Percentiles rank a stretch among this genome's conserved stretches.
Evolutionary conservation across 192 early-diverging fungal genomes (phyloP).

Genomic region (Umbelopsis ramanniana): DNA sequence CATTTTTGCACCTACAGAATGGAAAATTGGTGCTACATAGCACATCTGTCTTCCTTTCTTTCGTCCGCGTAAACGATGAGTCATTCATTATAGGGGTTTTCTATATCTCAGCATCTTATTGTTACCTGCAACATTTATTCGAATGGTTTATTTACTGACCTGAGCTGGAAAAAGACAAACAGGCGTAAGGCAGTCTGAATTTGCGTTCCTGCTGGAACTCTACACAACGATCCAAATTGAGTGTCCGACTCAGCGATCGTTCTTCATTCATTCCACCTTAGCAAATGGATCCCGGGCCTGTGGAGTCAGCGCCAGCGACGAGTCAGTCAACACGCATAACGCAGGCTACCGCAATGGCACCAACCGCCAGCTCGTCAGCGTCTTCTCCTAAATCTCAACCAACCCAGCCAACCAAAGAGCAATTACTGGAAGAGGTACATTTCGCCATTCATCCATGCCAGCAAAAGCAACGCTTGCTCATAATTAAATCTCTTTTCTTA

Average conservation of each 20-base stretch:
- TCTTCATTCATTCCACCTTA: conserved; percentile 8
- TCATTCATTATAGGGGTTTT: too few relatives aligned
- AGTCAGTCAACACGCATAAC: conserved; percentile 1
- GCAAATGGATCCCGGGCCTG: conserved; percentile 22
- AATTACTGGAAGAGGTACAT: conserved; percentile 9
- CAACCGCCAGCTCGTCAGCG: not conserved
- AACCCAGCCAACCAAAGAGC: not conserved
- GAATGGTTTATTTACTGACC: too few relatives aligned
- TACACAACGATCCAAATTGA: not conserved
- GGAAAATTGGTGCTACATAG: too few relatives aligned
- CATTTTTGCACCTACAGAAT: too few relatives aligned
- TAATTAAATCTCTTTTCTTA: too few relatives aligned
- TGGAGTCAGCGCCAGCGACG: conserved; percentile 14
- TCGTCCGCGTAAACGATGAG: too few relatives aligned
- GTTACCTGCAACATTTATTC: too few relatives aligned
- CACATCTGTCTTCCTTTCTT: too few relatives aligned
- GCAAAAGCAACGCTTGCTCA: not conserved
- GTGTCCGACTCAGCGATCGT: not conserved
- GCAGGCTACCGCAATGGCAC: not conserved
- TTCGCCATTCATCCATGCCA: not conserved
- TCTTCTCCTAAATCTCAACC: not conserved
- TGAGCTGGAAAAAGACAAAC: too few relatives aligned
- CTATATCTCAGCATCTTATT: too few relatives aligned
- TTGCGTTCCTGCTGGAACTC: too few relatives aligned
- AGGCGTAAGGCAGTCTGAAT: too few relatives aligned